Conservation (phyloP, 495 filamentous ascomycete species). For the Aspergillus nidulans region DNA sequence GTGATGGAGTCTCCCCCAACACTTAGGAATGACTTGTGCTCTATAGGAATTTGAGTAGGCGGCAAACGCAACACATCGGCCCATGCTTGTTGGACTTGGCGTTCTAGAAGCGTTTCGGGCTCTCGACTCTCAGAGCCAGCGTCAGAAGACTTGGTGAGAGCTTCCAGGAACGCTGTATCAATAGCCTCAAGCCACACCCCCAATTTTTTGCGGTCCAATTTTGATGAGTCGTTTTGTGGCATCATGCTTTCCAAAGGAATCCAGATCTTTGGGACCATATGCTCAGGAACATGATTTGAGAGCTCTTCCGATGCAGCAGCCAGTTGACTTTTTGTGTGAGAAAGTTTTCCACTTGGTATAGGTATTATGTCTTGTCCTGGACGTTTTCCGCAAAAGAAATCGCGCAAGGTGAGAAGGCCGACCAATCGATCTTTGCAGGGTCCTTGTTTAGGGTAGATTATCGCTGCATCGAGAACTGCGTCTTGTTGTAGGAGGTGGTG, state of each 20-base stretch:
- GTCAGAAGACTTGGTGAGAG: not conserved
- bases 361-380: slow-evolving; percentile 1
- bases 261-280: slow-evolving; percentile 26
- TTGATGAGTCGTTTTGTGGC: slow-evolving; percentile 38
- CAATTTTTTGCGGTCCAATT: slow-evolving; percentile 32
- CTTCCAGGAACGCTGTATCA: not conserved
- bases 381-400: not conserved
- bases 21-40: slow-evolving; percentile 22
- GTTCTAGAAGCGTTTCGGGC: not conserved
- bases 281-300: slow-evolving; percentile 5
- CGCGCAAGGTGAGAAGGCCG: slow-evolving; percentile 3
- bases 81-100: slow-evolving; percentile 18
- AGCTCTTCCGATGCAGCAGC: slow-evolving; percentile 1
- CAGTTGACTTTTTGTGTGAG: not conserved
- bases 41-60: slow-evolving; percentile 10
- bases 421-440: slow-evolving; percentile 7
- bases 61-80: slow-evolving; percentile 20
- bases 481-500: slow-evolving; percentile 9
- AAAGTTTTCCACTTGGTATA: not conserved
- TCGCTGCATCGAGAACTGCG: slow-evolving; percentile 8
- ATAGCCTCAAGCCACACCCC: slow-evolving; percentile 10
- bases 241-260: slow-evolving; percentile 16
- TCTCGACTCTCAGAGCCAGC: not conserved
- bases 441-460: slow-evolving; percentile 10
- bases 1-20: slow-evolving; percentile 43